Conservation (phyloP, 225 moss, liverwort and hornwort genomes). For the Bryoerythrophyllum caledonicum region DNA sequence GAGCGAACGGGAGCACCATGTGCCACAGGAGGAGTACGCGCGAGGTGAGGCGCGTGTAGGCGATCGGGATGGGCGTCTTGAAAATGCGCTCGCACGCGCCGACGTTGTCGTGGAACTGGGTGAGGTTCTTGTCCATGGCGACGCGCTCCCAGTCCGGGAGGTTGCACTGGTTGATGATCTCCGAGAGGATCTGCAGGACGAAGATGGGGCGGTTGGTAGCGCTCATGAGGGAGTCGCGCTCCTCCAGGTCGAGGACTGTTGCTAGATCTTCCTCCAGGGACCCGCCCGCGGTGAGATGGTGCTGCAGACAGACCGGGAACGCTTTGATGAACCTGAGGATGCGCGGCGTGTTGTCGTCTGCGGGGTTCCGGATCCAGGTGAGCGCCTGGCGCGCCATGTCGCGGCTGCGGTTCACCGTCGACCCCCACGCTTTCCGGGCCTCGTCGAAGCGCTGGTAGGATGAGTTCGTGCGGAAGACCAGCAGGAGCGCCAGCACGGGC, state of each 20-base stretch:
- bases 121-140: constrained; percentile 62
- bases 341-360: constrained; percentile 41
- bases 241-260: constrained; percentile 13
- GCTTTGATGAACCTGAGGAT: constrained; percentile 46
- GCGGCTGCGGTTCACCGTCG: constrained; percentile 53
- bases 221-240: constrained; percentile 24
- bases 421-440: constrained; percentile 75
- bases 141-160: constrained; percentile 28
- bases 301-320: constrained; percentile 62
- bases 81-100: constrained; percentile 67
- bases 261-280: constrained; percentile 17
- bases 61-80: constrained; percentile 37
- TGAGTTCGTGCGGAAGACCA: constrained; percentile 87
- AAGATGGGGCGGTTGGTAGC: constrained; percentile 28
- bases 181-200: constrained; percentile 31
- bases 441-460: constrained; percentile 85
- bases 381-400: constrained; percentile 66
- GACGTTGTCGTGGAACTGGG: constrained; percentile 67
- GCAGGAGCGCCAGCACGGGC: constrained; percentile 54
- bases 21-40: constrained; percentile 76
- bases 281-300: constrained; percentile 24
- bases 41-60: constrained; percentile 73
- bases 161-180: constrained; percentile 25
- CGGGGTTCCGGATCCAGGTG: constrained; percentile 56
- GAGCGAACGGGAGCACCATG: constrained; percentile 51